Evolutionary conservation across 83 land plant genomes (phyloP), one percentile per base, ranked within the genome.

Genomic region (Picea mariana): DNA sequence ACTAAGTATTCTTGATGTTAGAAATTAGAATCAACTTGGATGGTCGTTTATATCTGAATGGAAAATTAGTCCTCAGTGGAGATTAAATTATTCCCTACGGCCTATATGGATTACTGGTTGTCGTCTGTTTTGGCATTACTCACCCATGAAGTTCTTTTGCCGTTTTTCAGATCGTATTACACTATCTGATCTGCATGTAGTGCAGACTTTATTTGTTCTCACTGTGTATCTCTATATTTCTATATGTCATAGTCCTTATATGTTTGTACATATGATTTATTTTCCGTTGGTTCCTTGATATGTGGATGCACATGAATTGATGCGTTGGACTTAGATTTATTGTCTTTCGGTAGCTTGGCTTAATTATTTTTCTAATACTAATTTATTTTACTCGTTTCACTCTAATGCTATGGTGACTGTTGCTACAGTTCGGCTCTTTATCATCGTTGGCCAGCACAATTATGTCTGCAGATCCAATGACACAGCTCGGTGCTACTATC

Each of bases 401-500:
- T 18, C 55, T 73, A 21, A n/a, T 73, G 15, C 52, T 21, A 42
- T 47, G 77, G 18, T n/a, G 27, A n/a, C 77, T 47, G 44, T 73
- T 73, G 59, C 27, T 21, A 21, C 77, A 73, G 77, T 73, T 47
- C 11, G 16, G 47, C 4, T 17, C 16, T 40, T 26, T 88, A 38
- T 83, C 90, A n/a, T 83, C 80, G 17, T 86, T 90, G 92, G 88
- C 90, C 17, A 73, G 82, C 21, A 88, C 89, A 20, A 87, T 93
- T 15, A 88, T 83, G 87, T 82, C 89, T 24, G 90, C 89, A 63
- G 92, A 93, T 84, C 60, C 81, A 62, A 55, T 11, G 52, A 2
- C 75, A 63, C 96, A 93, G 65, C 86, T 89, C 15, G 89, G 91
- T 49, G 87, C 91, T 8, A 88, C 94, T 26, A 89, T 87, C 47